Percentiles rank a stretch among this genome's conserved stretches.
Evolutionary conservation across 768 basidiomycete genomes (phyloP).

Genomic region (Russula compacta): DNA sequence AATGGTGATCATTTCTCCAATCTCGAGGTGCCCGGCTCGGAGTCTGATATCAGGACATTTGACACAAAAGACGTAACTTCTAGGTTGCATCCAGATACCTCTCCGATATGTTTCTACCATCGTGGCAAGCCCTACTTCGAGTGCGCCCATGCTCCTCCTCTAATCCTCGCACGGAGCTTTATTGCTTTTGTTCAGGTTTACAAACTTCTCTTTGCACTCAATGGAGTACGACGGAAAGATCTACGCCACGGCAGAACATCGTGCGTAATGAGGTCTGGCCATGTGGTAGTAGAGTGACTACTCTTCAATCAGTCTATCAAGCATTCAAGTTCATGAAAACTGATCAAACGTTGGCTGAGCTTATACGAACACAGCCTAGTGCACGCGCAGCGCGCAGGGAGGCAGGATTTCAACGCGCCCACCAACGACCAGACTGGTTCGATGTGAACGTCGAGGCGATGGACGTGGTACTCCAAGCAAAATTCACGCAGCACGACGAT

Average conservation of each 20-base stretch:
- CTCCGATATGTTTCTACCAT: slow-evolving; percentile 11
- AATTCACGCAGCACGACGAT: slow-evolving; percentile 35
- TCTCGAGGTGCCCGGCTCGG: background rate
- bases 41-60: background rate
- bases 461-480: slow-evolving; percentile 34
- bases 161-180: background rate
- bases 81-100: background rate
- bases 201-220: slow-evolving; percentile 16
- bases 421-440: slow-evolving; percentile 19
- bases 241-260: slow-evolving; percentile 18
- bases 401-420: slow-evolving; percentile 6
- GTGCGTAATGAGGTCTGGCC: slow-evolving; percentile 3
- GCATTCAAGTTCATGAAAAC: slow-evolving; percentile 14
- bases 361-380: slow-evolving; percentile 14
- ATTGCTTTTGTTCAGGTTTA: slow-evolving; percentile 8
- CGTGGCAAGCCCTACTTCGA: slow-evolving; percentile 10
- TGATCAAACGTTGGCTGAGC: slow-evolving; percentile 3
- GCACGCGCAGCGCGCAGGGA: slow-evolving; percentile 13
- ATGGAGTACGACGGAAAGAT: slow-evolving; percentile 4
- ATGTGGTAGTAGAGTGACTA: background rate
- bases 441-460: slow-evolving; percentile 23
- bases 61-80: background rate
- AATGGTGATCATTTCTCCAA: background rate
- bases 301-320: slow-evolving; percentile 12
- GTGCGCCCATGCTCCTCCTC: background rate